A percentile compares a stretch with the other conserved stretches of the same genome.
These are phyloP conservation scores for Aspergillus steynii DNA, from an alignment of 495 filamentous ascomycete genomes.

Conservation along the genomic window DNA sequence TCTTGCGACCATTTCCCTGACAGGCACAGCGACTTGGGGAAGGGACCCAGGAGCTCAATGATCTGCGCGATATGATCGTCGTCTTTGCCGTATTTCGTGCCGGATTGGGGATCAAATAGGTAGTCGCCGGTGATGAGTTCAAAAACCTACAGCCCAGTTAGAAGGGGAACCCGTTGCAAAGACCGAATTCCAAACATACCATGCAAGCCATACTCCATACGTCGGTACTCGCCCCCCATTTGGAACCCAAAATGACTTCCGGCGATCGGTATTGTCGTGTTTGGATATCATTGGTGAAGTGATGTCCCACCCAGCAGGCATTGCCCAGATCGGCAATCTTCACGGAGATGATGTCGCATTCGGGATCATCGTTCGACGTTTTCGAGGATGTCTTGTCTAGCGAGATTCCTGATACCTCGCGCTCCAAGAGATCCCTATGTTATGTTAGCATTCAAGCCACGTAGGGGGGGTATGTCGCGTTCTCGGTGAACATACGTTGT, in stretches of 20 bases:
- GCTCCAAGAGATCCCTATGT: constrained; percentile 78
- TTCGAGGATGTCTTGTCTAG: constrained; percentile 69
- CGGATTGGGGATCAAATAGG: constrained; percentile 97
- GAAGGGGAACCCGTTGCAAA: neutral
- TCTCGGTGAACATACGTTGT: constrained; percentile 71
- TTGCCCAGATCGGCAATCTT: constrained; percentile 99
- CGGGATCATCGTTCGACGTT: constrained; percentile 48
- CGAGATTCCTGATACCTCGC: constrained; percentile 92
- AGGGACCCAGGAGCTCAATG: constrained; percentile 92
- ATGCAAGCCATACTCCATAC: constrained; percentile 99
- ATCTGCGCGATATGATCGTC: constrained; percentile 99
- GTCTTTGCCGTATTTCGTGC: constrained; percentile 99
- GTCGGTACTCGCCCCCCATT: constrained; percentile 98
- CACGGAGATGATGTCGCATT: constrained; percentile 83
- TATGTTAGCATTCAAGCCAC: constrained; percentile 7
- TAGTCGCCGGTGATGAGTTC: constrained; percentile 99
- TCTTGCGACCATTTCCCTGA: constrained; percentile 97
- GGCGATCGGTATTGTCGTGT: constrained; percentile 97
- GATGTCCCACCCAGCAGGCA: constrained; percentile 97
- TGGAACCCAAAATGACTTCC: constrained; percentile 93
- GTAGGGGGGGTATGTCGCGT: too few species aligned
- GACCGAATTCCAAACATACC: constrained; percentile 53
- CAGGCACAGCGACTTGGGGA: constrained; percentile 87
- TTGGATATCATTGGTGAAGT: constrained; percentile 99
- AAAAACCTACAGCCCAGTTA: constrained; percentile 66